phyloP scores from a whole-genome alignment of 2,329 filamentous ascomycete genomes.

The Penicillium decumbens region DNA sequence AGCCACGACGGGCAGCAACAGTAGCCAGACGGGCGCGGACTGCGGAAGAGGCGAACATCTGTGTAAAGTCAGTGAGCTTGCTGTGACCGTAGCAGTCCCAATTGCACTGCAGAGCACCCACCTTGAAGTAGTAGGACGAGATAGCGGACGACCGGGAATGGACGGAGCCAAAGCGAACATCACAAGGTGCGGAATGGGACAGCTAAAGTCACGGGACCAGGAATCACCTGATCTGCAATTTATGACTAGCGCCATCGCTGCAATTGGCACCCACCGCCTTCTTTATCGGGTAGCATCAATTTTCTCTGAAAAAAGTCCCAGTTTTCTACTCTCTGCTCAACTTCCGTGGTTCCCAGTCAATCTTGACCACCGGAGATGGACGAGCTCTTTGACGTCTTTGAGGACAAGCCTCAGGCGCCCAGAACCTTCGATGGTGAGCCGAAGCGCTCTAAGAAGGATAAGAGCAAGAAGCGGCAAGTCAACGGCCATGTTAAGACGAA shows the following conservation, averaged over 20 bases:
- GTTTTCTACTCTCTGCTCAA: slow-evolving; percentile 11
- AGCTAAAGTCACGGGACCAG: slow-evolving; percentile 14
- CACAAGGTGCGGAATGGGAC: slow-evolving; percentile 23
- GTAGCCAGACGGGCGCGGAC: slow-evolving; percentile 62
- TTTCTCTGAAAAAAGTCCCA: slow-evolving; percentile 28
- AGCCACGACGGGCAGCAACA: slow-evolving; percentile 80
- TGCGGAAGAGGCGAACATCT: slow-evolving; percentile 74
- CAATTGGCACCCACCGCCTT: slow-evolving; percentile 23
- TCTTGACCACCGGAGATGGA: slow-evolving; percentile 53
- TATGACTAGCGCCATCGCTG: background rate
- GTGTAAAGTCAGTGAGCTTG: slow-evolving; percentile 19
- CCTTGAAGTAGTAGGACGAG: slow-evolving; percentile 31
- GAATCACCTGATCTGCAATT: background rate
- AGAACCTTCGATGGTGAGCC: slow-evolving; percentile 28
- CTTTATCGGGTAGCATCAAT: slow-evolving; percentile 29
- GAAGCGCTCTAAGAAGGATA: slow-evolving; percentile 51
- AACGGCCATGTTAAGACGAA: slow-evolving; percentile 68
- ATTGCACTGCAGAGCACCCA: slow-evolving; percentile 22
- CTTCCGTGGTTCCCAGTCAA: slow-evolving; percentile 15
- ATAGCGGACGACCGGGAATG: slow-evolving; percentile 22
- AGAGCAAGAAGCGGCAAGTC: slow-evolving; percentile 79
- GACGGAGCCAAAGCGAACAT: slow-evolving; percentile 22
- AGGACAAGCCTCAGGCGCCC: slow-evolving; percentile 56
- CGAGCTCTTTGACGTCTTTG: slow-evolving; percentile 78
- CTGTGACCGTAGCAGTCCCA: slow-evolving; percentile 37